Evolutionary conservation across 768 basidiomycete genomes (phyloP).

Genomic region (Cyclocybe aegerita): DNA sequence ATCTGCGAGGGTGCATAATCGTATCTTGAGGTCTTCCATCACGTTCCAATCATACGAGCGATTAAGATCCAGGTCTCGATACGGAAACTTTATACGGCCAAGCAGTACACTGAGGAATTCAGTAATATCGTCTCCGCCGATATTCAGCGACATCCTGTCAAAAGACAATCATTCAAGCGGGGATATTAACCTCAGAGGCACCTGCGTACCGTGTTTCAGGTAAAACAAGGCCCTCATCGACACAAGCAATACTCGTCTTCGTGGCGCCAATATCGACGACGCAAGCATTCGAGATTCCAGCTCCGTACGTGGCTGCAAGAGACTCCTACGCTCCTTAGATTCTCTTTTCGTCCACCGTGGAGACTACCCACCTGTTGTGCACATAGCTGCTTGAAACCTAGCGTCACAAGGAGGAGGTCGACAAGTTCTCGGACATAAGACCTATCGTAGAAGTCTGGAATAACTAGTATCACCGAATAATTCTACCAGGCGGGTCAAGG

Average conservation of each 20-base stretch:
- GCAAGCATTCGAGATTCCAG: slow-evolving; percentile 92
- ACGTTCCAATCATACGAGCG: slow-evolving; percentile 85
- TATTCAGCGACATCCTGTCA: slow-evolving; percentile 71
- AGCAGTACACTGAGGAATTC: slow-evolving; percentile 82
- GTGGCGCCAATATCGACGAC: slow-evolving; percentile 93
- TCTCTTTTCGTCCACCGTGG: neutral
- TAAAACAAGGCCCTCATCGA: slow-evolving; percentile 90
- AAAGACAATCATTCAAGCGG: slow-evolving; percentile 6
- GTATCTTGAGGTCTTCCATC: slow-evolving; percentile 87
- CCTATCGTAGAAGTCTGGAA: slow-evolving; percentile 91
- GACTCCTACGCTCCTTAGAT: slow-evolving; percentile 62
- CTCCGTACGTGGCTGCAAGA: slow-evolving; percentile 90
- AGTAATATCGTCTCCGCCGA: slow-evolving; percentile 95
- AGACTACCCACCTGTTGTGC: slow-evolving; percentile 72
- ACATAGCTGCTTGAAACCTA: slow-evolving; percentile 94
- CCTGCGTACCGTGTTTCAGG: slow-evolving; percentile 75
- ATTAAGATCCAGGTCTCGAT: slow-evolving; percentile 76
- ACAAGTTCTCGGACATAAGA: slow-evolving; percentile 78
- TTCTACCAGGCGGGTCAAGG: slow-evolving; percentile 47
- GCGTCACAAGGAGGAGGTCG: slow-evolving; percentile 66
- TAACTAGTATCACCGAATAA: slow-evolving; percentile 83
- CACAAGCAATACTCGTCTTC: slow-evolving; percentile 83
- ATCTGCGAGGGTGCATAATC: slow-evolving; percentile 85
- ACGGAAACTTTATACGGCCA: slow-evolving; percentile 83
- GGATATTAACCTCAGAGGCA: neutral